Evolutionary conservation across 1,284 basidiomycete species (phyloP).

Genomic region (Ustilago shanxiensis): DNA sequence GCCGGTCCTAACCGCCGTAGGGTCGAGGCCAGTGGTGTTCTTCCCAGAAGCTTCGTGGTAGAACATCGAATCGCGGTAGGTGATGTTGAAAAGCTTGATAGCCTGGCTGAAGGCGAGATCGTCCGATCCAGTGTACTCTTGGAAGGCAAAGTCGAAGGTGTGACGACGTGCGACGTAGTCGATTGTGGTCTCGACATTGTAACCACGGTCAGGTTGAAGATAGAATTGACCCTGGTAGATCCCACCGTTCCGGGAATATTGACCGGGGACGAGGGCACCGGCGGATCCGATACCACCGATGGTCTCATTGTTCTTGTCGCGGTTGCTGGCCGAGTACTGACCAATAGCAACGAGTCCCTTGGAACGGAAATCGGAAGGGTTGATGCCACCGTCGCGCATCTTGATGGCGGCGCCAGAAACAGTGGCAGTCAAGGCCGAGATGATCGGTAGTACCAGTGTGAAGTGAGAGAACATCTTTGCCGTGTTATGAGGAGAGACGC

Average conservation of each 20-base stretch:
- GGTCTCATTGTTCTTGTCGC: conserved; percentile 68
- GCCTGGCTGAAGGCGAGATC: conserved; percentile 75
- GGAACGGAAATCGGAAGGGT: conserved; percentile 60
- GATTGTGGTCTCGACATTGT: conserved; percentile 72
- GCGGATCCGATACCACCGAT: conserved; percentile 68
- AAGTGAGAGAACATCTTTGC: conserved; percentile 21
- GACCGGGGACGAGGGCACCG: conserved; percentile 40
- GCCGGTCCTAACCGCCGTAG: conserved; percentile 73
- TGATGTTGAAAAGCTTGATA: conserved; percentile 74
- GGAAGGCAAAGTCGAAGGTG: conserved; percentile 75
- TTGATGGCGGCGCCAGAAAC: conserved; percentile 24
- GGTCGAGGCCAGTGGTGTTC: conserved; percentile 78
- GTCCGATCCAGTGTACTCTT: conserved; percentile 72
- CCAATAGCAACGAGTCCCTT: conserved; percentile 70
- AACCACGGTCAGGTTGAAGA: conserved; percentile 75
- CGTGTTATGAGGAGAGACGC: not conserved
- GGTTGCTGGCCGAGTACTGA: conserved; percentile 58
- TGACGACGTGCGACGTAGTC: conserved; percentile 77
- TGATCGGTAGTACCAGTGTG: conserved; percentile 19
- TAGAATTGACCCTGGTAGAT: conserved; percentile 73
- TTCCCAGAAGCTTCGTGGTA: conserved; percentile 72
- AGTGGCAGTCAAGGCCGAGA: conserved; percentile 8
- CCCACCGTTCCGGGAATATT: conserved; percentile 31
- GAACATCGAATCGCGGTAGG: conserved; percentile 75
- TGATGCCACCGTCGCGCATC: conserved; percentile 25